These are phyloP conservation scores for Candida peoriensis DNA, from an alignment of 805 yeast species.

Conservation along the genomic window DNA sequence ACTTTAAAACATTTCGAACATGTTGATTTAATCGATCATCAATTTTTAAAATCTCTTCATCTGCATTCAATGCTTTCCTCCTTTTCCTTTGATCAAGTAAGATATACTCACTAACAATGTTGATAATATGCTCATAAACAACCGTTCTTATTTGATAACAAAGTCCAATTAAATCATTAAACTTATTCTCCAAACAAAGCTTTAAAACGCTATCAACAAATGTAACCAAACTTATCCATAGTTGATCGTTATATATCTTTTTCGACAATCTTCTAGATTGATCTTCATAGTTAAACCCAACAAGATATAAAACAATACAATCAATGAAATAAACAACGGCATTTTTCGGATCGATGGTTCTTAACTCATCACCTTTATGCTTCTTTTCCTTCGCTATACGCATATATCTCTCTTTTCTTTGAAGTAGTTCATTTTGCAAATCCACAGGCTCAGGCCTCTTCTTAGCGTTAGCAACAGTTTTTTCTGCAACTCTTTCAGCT, in stretches of 20 bases:
- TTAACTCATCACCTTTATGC: slow-evolving; percentile 16
- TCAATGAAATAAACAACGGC: slow-evolving; percentile 14
- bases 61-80: slow-evolving; percentile 1
- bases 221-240: slow-evolving; percentile 16
- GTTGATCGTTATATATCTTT: slow-evolving; percentile 9
- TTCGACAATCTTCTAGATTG: slow-evolving; percentile 8
- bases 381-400: slow-evolving; percentile 9
- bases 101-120: slow-evolving; percentile 10
- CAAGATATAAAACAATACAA: slow-evolving; percentile 16
- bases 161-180: slow-evolving; percentile 12
- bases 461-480: background rate
- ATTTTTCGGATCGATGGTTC: slow-evolving; percentile 1
- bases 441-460: background rate
- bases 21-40: slow-evolving; percentile 4
- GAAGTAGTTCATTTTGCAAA: background rate
- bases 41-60: background rate
- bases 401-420: slow-evolving; percentile 2
- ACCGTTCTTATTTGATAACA: slow-evolving; percentile 12
- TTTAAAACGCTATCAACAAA: slow-evolving; percentile 12
- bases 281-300: slow-evolving; percentile 21
- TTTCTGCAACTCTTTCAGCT: background rate
- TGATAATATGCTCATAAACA: slow-evolving; percentile 14
- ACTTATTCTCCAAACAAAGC: slow-evolving; percentile 2
- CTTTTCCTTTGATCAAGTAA: slow-evolving; percentile 4
- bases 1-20: slow-evolving; percentile 5